phyloP scores from a whole-genome alignment of 768 basidiomycete species.

The Fistulinella prunicolor region DNA sequence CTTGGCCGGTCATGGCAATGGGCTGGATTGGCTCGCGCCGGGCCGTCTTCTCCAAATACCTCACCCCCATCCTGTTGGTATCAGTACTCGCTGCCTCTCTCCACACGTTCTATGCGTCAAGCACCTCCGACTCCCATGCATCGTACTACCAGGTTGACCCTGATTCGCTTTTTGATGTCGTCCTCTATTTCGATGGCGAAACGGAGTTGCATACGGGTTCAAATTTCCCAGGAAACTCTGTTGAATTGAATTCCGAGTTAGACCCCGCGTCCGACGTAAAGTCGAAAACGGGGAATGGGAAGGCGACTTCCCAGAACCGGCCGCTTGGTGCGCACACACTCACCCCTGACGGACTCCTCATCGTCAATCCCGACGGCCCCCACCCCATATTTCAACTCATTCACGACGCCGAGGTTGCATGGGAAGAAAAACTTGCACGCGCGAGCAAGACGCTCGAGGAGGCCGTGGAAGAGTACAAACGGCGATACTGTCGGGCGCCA shows the following conservation, averaged over 20 bases:
- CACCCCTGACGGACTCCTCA: slow-evolving; percentile 30
- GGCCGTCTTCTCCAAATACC: neutral
- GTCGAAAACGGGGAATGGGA: too few relatives aligned
- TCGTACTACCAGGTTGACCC: too few relatives aligned
- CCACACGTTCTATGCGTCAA: neutral
- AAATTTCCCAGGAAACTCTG: too few relatives aligned
- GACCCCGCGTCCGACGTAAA: neutral
- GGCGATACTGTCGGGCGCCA: slow-evolving; percentile 34
- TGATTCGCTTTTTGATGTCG: neutral
- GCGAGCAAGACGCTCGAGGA: slow-evolving; percentile 38
- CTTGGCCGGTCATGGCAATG: neutral
- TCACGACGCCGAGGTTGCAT: slow-evolving; percentile 33
- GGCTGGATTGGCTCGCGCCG: neutral
- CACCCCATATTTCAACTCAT: slow-evolving; percentile 48
- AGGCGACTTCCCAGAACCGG: too few relatives aligned
- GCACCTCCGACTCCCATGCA: too few relatives aligned
- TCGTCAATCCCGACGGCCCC: slow-evolving; percentile 33
- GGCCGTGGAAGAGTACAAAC: slow-evolving; percentile 39
- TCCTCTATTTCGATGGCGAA: neutral
- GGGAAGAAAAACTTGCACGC: slow-evolving; percentile 33
- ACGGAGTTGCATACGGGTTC: neutral
- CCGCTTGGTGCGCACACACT: slow-evolving; percentile 15
- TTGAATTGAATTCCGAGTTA: neutral
- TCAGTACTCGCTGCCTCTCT: neutral
- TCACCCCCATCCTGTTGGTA: neutral